Evolutionary conservation across 1,284 basidiomycete species (phyloP).

Genomic region (Salmacisia buchloeana): DNA sequence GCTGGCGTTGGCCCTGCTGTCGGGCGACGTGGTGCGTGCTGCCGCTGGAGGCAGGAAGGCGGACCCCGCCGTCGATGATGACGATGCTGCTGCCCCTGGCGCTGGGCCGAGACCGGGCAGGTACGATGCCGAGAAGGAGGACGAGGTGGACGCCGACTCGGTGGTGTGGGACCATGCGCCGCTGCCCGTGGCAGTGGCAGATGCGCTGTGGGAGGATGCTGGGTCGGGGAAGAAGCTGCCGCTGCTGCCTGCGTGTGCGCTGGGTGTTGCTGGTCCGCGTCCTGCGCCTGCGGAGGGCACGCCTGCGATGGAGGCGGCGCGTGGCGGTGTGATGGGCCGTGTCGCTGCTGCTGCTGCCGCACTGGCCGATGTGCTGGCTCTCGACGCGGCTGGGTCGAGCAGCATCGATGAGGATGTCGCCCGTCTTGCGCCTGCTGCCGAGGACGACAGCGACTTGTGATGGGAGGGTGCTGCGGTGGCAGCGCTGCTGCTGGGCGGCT

Average conservation of each 20-base stretch:
- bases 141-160: neutral
- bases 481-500: too few species aligned
- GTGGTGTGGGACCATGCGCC: too few species aligned
- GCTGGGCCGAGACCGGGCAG: neutral
- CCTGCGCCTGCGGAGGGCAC: neutral
- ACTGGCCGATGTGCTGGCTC: too few species aligned
- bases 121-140: neutral
- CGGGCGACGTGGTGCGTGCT: slow-evolving; percentile 17
- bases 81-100: too few species aligned
- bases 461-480: neutral
- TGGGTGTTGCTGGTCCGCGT: neutral
- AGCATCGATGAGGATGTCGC: too few species aligned
- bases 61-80: too few species aligned
- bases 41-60: too few species aligned
- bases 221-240: too few species aligned
- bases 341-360: neutral
- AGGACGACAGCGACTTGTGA: neutral
- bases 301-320: neutral
- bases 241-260: neutral
- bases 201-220: too few species aligned
- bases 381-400: too few species aligned
- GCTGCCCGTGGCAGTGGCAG: too few species aligned
- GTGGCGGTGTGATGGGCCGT: neutral
- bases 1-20: slow-evolving; percentile 14
- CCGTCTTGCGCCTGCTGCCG: too few species aligned